phyloP scores from a whole-genome alignment of 257 asterid genomes.

The Przewalskia tangutica region DNA sequence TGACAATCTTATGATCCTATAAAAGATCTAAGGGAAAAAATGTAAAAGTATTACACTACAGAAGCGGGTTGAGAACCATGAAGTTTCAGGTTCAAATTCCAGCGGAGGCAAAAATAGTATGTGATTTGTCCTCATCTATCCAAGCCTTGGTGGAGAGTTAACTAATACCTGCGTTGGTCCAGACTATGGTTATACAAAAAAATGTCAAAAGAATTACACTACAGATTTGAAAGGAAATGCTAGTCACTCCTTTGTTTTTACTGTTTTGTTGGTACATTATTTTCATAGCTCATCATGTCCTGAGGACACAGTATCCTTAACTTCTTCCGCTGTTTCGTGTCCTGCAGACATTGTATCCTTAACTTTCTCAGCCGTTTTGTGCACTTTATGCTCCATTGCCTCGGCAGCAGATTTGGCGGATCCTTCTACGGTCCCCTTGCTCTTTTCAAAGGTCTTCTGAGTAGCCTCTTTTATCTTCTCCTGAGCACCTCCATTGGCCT shows the following conservation, averaged over 20 bases:
- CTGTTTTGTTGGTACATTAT: background rate
- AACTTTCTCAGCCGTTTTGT: constrained; percentile 11
- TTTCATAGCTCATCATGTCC: constrained; percentile 12
- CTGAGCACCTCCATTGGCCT: background rate
- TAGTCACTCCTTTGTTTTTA: background rate
- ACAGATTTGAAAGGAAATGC: background rate
- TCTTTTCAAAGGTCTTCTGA: constrained; percentile 15
- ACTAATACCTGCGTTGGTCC: background rate
- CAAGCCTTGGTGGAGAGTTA: background rate
- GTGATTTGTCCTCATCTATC: background rate
- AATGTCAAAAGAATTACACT: background rate
- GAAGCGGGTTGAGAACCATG: background rate
- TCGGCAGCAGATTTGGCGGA: constrained; percentile 18
- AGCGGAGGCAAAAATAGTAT: no score
- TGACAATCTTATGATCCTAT: background rate
- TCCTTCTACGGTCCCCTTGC: constrained; percentile 9
- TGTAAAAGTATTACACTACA: background rate
- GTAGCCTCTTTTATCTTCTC: constrained; percentile 17
- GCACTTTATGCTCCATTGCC: constrained; percentile 13
- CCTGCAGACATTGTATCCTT: background rate
- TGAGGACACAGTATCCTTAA: background rate
- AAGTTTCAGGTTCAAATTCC: background rate
- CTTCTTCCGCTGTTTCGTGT: constrained; percentile 5
- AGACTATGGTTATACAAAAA: background rate
- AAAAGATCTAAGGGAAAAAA: background rate